phyloP scores from a whole-genome alignment of 768 basidiomycete species.

The Agrocybe praecox region DNA sequence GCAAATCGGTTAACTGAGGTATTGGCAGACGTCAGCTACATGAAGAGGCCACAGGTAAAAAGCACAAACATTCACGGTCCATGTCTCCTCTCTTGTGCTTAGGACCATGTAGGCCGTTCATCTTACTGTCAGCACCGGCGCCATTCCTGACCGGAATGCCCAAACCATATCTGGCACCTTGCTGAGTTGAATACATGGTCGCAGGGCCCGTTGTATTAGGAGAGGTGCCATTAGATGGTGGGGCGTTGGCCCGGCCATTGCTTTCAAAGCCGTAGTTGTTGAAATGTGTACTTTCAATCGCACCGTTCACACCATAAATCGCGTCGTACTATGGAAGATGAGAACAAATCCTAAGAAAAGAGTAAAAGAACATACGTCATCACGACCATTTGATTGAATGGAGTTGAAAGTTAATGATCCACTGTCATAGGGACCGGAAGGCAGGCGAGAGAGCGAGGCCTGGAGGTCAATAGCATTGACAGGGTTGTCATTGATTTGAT shows the following conservation, averaged over 20 bases:
- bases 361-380: conserved; percentile 51
- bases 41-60: not conserved
- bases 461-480: conserved; percentile 60
- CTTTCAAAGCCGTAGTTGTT: conserved; percentile 61
- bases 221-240: conserved; percentile 20
- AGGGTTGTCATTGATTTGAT: conserved; percentile 51
- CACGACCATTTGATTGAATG: conserved; percentile 46
- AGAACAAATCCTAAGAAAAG: conserved; percentile 3
- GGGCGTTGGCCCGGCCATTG: conserved; percentile 36
- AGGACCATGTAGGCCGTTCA: conserved; percentile 88
- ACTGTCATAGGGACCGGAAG: conserved; percentile 60
- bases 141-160: conserved; percentile 56
- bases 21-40: conserved; percentile 5
- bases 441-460: conserved; percentile 71
- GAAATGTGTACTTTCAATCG: conserved; percentile 55
- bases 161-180: conserved; percentile 76
- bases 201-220: conserved; percentile 60
- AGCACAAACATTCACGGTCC: conserved; percentile 74
- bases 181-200: conserved; percentile 72
- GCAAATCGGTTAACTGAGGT: conserved; percentile 91
- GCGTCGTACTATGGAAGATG: conserved; percentile 57
- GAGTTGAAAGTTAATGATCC: conserved; percentile 56
- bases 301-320: conserved; percentile 49
- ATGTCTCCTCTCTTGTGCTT: conserved; percentile 95
- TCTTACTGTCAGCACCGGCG: conserved; percentile 65